Base-by-base conservation (phyloP, 495 filamentous ascomycete genomes). In the Xylaria curta region DNA sequence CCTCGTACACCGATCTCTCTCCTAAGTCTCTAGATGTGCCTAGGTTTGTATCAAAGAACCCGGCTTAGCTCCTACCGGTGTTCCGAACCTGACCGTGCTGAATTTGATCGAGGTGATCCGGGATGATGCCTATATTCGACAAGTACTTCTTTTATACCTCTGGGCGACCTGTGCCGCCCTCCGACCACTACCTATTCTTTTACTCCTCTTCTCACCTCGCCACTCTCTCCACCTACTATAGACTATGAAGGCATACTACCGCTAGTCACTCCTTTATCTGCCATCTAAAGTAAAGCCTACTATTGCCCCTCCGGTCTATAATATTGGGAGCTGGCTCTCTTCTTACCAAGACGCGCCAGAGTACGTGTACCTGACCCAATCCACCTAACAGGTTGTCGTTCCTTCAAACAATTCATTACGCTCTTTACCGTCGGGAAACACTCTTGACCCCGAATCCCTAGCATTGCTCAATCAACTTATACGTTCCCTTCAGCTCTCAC, bases 61-160 rank as follows among this genome's bases (percentile, higher is more conserved):
- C 83, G 83, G 83, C 82, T 83, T 82, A 82, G 80, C 80, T 84
- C 82, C 81, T 86, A 84, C 84, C 82, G 82, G 80, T 77, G 83
- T 82, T 81, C 84, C 82, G 81, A 82, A 76, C 82, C 76, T 80
- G 80, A 78, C 80, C 81, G 76, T 81, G 80, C 80, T 82, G 81
- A 78, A 78, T 77, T 75, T 76, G 69, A 70, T 78, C 74, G 74
- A 72, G 74, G 72, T 74, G 76, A 73, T 78, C 79, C 76, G 76
- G 78, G 78, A 76, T 77, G 73, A 74, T 73, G 77, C 68, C 76
- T 81, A 76, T 79, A 78, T 71, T 76, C 76, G 70, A 66, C 68
- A 72, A 75, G 74, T 77, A 79, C 78, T 78, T 82, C 81, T 82
- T 74, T 85, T 85, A 86, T 85, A 85, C 82, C 82, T 82, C 77